Percentiles rank a stretch among this genome's conserved stretches.
Conservation (phyloP, 2,329 filamentous ascomycete genomes). For the Venturia nashicola region DNA sequence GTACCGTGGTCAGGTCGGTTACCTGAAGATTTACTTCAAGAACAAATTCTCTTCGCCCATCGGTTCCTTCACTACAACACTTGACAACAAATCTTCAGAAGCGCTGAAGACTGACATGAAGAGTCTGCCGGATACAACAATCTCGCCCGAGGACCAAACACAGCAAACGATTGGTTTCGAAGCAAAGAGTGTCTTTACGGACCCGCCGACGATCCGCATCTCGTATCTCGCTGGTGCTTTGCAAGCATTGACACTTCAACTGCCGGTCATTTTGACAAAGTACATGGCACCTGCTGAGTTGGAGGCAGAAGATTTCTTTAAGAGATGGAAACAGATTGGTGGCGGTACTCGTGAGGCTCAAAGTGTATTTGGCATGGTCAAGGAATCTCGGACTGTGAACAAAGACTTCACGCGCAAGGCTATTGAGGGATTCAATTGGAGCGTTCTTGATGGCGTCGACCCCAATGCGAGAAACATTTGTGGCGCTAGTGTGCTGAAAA, state of each 20-base stretch:
- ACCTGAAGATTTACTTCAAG: conserved; percentile 87
- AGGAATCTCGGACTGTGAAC: conserved; percentile 48
- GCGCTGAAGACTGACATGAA: conserved; percentile 77
- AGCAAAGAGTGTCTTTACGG: conserved; percentile 65
- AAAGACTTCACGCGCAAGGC: conserved; percentile 53
- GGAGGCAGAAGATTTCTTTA: conserved; percentile 90
- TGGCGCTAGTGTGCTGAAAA: conserved; percentile 77
- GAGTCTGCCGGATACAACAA: conserved; percentile 70
- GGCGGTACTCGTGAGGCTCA: conserved; percentile 79
- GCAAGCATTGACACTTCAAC: conserved; percentile 81
- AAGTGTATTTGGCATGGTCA: conserved; percentile 62
- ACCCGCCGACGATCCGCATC: conserved; percentile 82
- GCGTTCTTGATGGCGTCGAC: conserved; percentile 72
- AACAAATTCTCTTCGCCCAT: conserved; percentile 84
- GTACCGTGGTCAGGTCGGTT: conserved; percentile 90
- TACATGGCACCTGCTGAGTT: conserved; percentile 93
- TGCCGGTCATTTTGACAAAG: conserved; percentile 82
- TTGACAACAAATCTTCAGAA: conserved; percentile 60
- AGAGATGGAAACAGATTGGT: conserved; percentile 97
- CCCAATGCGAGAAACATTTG: conserved; percentile 91
- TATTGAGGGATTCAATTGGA: conserved; percentile 82
- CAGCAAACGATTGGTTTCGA: conserved; percentile 96
- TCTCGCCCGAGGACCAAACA: conserved; percentile 63
- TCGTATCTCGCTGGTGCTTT: conserved; percentile 89
- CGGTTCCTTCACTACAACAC: conserved; percentile 83